Conservation (phyloP, 805 yeast genomes). For the Wickerhamiella dianesei region DNA sequence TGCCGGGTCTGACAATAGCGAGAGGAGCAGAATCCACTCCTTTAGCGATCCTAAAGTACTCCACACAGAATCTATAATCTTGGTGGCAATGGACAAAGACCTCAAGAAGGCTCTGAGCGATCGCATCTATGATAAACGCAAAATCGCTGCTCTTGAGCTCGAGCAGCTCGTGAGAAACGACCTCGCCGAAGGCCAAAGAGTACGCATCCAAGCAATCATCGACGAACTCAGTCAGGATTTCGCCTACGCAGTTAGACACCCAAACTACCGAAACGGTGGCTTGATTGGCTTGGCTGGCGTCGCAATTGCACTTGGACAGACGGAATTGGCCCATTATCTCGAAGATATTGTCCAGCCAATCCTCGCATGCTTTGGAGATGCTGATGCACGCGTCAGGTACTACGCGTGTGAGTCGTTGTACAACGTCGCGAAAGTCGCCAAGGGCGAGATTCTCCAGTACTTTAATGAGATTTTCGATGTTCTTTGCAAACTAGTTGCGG, state of each 20-base stretch:
- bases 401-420: slow-evolving; percentile 94
- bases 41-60: not conserved
- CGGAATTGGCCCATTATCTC: slow-evolving; percentile 68
- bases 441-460: slow-evolving; percentile 81
- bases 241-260: slow-evolving; percentile 71
- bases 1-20: not conserved
- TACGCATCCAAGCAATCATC: slow-evolving; percentile 46
- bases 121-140: slow-evolving; percentile 63
- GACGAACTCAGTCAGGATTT: slow-evolving; percentile 64
- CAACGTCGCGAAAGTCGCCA: slow-evolving; percentile 90
- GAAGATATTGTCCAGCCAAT: slow-evolving; percentile 87
- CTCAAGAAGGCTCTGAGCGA: slow-evolving; percentile 58
- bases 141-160: slow-evolving; percentile 49
- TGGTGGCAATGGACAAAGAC: slow-evolving; percentile 36
- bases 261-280: slow-evolving; percentile 89
- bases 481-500: slow-evolving; percentile 77
- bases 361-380: slow-evolving; percentile 89
- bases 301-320: slow-evolving; percentile 76
- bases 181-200: slow-evolving; percentile 44
- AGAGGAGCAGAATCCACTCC: not conserved
- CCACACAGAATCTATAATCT: not conserved
- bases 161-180: slow-evolving; percentile 68
- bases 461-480: slow-evolving; percentile 94
- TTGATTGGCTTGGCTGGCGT: slow-evolving; percentile 91
- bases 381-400: slow-evolving; percentile 91